Evolutionary conservation across 2,329 filamentous ascomycete genomes (phyloP), one percentile per base, ranked within the genome.

Genomic region (Cercospora brassicicola): DNA sequence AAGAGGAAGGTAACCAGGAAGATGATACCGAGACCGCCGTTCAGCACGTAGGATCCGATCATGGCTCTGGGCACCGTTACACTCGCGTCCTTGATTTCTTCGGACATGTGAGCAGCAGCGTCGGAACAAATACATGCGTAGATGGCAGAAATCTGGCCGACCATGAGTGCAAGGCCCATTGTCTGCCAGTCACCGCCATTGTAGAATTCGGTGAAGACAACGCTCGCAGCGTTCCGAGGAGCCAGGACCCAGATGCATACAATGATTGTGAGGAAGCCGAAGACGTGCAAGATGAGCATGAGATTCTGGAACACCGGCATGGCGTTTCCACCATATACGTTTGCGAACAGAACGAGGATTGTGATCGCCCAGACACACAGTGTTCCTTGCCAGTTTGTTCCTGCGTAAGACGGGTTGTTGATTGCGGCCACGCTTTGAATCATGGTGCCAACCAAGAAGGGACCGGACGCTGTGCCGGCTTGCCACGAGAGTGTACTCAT

Each of bases 401-500:
- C 76, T 0, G 71, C 68, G 65, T 84, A 85, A 8, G 77, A 73
- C 0, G 81, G 80, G 56, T 81, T 70, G 42, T 81, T 81, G 68
- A 83, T 78, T 61, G 79, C 76, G 23, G 83, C 80, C 10, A 82
- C 75, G 2, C 80, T 78, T 65, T 85, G 82, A 42, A 85, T 83
- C 51, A 85, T 73, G 0, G 81, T 84, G 5, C 82, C 83, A 0
- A 82, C 81, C 8, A 85, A 77, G 70, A 83, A 85, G 0, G 81
- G 80, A 2, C 82, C 83, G 3, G 80, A 82, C 10, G 84, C 83
- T 28, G 80, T 81, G 13, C 82, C 83, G 9, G 83, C 82, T 71
- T 85, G 84, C 83, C 83, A 86, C 9, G 80, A 81, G 3, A 86
- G 72, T 1, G 82, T 82, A 0, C 80, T 81, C 76, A 84, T 82